Evolutionary conservation across 2,329 filamentous ascomycete genomes (phyloP).

Genomic region (Pseudogymnoascus sp.): DNA sequence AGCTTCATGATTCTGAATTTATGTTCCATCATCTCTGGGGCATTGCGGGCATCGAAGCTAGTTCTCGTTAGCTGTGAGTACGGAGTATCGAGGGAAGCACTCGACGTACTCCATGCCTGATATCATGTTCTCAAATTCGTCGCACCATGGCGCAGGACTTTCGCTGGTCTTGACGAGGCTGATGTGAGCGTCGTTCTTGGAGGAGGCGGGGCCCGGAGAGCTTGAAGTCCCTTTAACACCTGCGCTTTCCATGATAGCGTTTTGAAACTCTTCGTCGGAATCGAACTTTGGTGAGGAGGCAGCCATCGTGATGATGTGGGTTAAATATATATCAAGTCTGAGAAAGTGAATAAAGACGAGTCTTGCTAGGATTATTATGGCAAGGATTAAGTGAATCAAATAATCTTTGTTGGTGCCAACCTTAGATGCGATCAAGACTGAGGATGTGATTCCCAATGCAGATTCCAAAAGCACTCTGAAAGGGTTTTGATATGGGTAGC

Average conservation of each 20-base stretch:
- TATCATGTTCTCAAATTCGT: conserved; percentile 22
- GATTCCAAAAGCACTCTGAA: not conserved
- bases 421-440: not conserved
- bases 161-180: conserved; percentile 8
- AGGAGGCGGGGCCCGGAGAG: not conserved
- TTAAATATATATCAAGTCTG: not conserved
- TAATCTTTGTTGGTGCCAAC: not conserved
- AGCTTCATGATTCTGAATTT: conserved; percentile 13
- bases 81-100: not conserved
- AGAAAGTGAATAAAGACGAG: not conserved
- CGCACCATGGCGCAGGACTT: conserved; percentile 13
- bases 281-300: conserved; percentile 4
- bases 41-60: conserved; percentile 9
- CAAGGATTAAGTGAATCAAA: not conserved
- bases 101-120: conserved; percentile 19
- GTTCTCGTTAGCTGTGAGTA: not conserved
- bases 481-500: not conserved
- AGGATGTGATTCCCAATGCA: not conserved
- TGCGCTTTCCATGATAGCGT: not conserved
- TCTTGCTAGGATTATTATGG: not conserved
- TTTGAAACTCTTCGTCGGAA: conserved; percentile 2
- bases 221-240: not conserved
- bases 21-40: conserved; percentile 12
- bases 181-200: conserved; percentile 1
- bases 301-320: not conserved